These are phyloP conservation scores for Geosiphon pyriformis DNA, from an alignment of 192 early-diverging fungal genomes.

Conservation along the genomic window DNA sequence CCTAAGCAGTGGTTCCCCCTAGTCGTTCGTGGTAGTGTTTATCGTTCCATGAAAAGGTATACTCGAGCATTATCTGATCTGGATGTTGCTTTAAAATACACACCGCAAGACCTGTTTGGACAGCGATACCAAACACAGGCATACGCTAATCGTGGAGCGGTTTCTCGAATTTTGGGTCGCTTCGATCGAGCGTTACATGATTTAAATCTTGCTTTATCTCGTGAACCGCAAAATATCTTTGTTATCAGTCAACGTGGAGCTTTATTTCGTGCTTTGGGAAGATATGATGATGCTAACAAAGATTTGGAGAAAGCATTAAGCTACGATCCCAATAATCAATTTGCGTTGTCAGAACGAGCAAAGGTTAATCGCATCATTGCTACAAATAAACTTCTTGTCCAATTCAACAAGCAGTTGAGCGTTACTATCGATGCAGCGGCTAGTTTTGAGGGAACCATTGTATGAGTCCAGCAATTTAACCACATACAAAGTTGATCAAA, in stretches of 20 bases:
- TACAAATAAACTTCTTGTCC: too few relatives aligned
- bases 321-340: conserved; percentile 8
- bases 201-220: conserved; percentile 14
- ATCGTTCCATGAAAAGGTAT: conserved; percentile 2
- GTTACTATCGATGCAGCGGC: too few relatives aligned
- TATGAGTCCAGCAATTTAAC: too few relatives aligned
- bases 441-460: too few relatives aligned
- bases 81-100: not conserved
- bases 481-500: too few relatives aligned
- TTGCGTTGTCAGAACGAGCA: conserved; percentile 17
- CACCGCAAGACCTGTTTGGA: conserved; percentile 6
- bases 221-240: conserved; percentile 13
- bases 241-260: conserved; percentile 11
- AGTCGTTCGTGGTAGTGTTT: conserved; percentile 7
- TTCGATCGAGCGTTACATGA: not conserved
- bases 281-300: conserved; percentile 17
- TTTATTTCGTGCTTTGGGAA: conserved; percentile 6
- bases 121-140: too few relatives aligned
- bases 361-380: conserved; percentile 11
- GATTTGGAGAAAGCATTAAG: conserved; percentile 20
- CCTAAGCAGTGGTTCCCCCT: not conserved
- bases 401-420: too few relatives aligned
- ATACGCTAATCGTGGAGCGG: conserved; percentile 11
- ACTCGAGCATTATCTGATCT: conserved; percentile 15
- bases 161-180: conserved; percentile 2